phyloP scores from a whole-genome alignment of 1,284 basidiomycete genomes.

The Fomes fomentarius region DNA sequence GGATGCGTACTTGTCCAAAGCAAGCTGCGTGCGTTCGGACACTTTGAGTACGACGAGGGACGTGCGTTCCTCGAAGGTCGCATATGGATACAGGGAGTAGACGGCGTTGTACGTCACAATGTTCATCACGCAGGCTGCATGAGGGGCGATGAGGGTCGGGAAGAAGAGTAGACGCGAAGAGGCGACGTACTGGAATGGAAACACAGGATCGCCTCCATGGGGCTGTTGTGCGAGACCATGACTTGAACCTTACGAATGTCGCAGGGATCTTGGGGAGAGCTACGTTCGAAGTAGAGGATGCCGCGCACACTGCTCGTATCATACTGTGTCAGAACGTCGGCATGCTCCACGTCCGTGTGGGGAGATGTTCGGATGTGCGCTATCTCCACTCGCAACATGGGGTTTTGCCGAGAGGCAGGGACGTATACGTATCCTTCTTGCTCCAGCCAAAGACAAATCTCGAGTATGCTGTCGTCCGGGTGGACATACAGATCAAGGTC shows the following conservation, averaged over 20 bases:
- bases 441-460: conserved; percentile 21
- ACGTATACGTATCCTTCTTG: conserved; percentile 16
- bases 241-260: too few relatives aligned
- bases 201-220: too few relatives aligned
- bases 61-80: conserved; percentile 2
- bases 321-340: too few relatives aligned
- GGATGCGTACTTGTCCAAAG: neutral
- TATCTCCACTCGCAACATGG: neutral
- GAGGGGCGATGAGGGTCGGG: neutral
- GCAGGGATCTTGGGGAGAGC: too few relatives aligned
- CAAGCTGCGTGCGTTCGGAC: too few relatives aligned
- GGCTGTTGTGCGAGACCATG: too few relatives aligned
- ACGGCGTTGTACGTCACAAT: neutral
- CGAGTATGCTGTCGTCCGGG: conserved; percentile 1
- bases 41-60: neutral
- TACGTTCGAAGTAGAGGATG: too few relatives aligned
- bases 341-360: too few relatives aligned
- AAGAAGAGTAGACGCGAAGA: too few relatives aligned
- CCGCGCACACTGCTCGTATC: too few relatives aligned
- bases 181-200: too few relatives aligned
- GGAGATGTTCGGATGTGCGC: neutral
- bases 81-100: neutral
- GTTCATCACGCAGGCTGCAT: conserved; percentile 7
- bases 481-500: conserved; percentile 52
- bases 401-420: conserved; percentile 16